Percentiles rank a stretch among this genome's conserved stretches.
These are phyloP conservation scores for Gastrolobium villosum DNA, from an alignment of 306 rosid species.

Conservation along the genomic window DNA sequence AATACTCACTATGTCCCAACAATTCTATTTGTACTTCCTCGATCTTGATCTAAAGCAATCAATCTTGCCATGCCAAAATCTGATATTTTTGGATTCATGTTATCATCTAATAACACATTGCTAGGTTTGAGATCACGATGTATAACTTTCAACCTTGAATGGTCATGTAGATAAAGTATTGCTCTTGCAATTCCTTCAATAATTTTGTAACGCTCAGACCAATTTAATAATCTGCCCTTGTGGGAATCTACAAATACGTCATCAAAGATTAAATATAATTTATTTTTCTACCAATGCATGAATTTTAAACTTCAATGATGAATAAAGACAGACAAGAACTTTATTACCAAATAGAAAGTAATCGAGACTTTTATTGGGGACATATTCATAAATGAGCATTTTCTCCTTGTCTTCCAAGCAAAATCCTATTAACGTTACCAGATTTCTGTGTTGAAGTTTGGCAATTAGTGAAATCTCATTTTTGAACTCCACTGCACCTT, in stretches of 20 bases:
- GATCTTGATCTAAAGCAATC: slow-evolving; percentile 52
- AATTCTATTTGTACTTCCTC: slow-evolving; percentile 52
- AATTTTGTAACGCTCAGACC: slow-evolving; percentile 57
- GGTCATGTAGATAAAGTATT: slow-evolving; percentile 64
- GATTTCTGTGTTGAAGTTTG: slow-evolving; percentile 71
- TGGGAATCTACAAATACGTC: slow-evolving; percentile 44
- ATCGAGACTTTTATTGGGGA: slow-evolving; percentile 66
- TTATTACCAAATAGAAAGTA: slow-evolving; percentile 58
- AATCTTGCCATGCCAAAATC: slow-evolving; percentile 74
- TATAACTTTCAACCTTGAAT: slow-evolving; percentile 64
- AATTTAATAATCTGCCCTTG: slow-evolving; percentile 41
- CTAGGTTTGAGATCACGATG: slow-evolving; percentile 74
- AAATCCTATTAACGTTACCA: slow-evolving; percentile 64
- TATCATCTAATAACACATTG: slow-evolving; percentile 59
- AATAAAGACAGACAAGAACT: neutral
- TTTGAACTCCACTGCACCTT: slow-evolving; percentile 64
- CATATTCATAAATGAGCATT: slow-evolving; percentile 69
- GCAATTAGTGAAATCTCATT: slow-evolving; percentile 64
- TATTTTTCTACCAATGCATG: neutral
- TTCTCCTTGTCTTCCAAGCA: slow-evolving; percentile 63
- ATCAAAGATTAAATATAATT: neutral
- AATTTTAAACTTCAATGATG: neutral
- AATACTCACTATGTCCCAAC: slow-evolving; percentile 75
- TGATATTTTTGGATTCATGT: slow-evolving; percentile 68
- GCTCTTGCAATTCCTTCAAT: slow-evolving; percentile 62